These are phyloP conservation scores for Coemansia sp. DNA, from an alignment of 192 early-diverging fungal genomes.

Conservation along the genomic window DNA sequence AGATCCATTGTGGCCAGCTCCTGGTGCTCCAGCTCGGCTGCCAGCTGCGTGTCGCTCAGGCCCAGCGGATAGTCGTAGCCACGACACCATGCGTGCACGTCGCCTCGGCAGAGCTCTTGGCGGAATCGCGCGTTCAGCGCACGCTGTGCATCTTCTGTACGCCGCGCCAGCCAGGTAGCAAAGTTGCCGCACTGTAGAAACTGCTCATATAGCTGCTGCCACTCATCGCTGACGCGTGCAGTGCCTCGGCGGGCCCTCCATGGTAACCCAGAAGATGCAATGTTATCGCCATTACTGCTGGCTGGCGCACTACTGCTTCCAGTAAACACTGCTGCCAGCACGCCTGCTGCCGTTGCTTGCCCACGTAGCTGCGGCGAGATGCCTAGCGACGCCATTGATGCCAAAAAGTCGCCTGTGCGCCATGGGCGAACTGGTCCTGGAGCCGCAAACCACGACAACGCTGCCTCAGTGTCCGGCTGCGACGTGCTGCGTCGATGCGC, in stretches of 20 bases:
- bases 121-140: constrained; percentile 76
- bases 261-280: constrained; percentile 15
- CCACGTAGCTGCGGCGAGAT: constrained; percentile 50
- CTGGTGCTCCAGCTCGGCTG: constrained; percentile 44
- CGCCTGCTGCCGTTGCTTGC: constrained; percentile 17
- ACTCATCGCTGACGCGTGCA: constrained; percentile 61
- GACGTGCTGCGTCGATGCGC: constrained; percentile 8
- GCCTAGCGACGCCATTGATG: constrained; percentile 42
- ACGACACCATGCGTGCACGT: constrained; percentile 51
- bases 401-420: constrained; percentile 52
- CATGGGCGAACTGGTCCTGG: constrained; percentile 43
- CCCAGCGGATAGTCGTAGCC: constrained; percentile 48
- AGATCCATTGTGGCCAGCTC: constrained; percentile 52
- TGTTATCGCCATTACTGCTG: constrained; percentile 8
- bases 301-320: constrained; percentile 10
- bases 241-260: constrained; percentile 38
- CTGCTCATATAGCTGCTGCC: constrained; percentile 69
- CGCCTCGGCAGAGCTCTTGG: constrained; percentile 61
- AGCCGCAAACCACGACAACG: constrained; percentile 38
- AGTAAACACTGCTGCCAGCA: constrained; percentile 46
- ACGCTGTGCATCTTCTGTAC: constrained; percentile 75
- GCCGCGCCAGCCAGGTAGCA: constrained; percentile 88
- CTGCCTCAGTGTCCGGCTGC: background rate
- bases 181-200: constrained; percentile 95
- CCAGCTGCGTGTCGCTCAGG: constrained; percentile 38